Evolutionary conservation across 495 filamentous ascomycete species (phyloP).

Genomic region (Oleoguttula mirabilis): DNA sequence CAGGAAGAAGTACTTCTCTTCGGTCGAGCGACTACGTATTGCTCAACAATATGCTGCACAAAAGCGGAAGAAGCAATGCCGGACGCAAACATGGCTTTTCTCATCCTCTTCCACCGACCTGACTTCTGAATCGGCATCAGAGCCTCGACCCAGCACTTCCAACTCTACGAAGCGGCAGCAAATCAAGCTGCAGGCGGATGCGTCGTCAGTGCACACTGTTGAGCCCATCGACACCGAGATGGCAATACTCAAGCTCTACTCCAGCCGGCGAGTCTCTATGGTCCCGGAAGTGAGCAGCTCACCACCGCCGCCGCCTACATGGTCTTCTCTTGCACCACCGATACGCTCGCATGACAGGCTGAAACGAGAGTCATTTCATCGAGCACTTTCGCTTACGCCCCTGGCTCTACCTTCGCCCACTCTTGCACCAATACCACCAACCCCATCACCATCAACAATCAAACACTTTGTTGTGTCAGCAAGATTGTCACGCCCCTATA

Average conservation of each 20-base stretch:
- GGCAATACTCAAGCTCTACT: neutral
- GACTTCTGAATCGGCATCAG: no score
- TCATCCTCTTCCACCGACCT: no score
- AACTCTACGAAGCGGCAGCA: no score
- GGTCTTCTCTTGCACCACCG: neutral
- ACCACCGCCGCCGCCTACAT: neutral
- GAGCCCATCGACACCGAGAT: neutral
- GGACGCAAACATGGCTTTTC: slow-evolving; percentile 10
- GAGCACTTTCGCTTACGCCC: neutral
- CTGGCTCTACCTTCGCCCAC: slow-evolving; percentile 5
- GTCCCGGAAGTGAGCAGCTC: neutral
- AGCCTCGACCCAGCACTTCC: no score
- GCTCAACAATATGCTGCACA: slow-evolving; percentile 11
- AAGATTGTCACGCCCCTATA: neutral
- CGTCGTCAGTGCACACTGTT: neutral
- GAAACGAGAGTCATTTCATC: slow-evolving; percentile 1
- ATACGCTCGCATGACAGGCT: neutral
- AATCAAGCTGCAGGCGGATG: no score
- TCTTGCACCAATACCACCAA: slow-evolving; percentile 2
- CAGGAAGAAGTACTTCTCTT: slow-evolving; percentile 18
- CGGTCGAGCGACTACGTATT: slow-evolving; percentile 10
- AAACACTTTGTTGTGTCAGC: neutral
- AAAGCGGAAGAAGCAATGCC: slow-evolving; percentile 2
- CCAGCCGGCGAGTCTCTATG: neutral
- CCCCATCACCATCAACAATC: neutral